phyloP scores from a whole-genome alignment of 2,329 filamentous ascomycete species.

The Neobulgaria alba region DNA sequence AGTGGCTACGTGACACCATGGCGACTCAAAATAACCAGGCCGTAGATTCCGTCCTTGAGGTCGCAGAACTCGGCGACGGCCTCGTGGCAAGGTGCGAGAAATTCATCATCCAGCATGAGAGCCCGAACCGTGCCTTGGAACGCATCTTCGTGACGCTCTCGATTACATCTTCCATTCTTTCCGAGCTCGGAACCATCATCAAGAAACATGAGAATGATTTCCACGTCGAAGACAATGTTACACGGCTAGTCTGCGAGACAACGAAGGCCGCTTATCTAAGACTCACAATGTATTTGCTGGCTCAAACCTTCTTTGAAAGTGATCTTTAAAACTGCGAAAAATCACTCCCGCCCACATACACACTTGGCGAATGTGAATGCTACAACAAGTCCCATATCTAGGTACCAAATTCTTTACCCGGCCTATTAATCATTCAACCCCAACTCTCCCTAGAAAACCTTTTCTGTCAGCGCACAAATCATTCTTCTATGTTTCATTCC shows the following conservation, averaged over 20 bases:
- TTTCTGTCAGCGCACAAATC: no score
- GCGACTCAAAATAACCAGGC: conserved; percentile 1
- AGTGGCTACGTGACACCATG: background rate
- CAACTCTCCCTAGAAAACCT: no score
- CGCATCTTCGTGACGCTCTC: conserved; percentile 11
- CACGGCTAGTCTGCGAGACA: conserved; percentile 3
- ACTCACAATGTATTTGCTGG: no score
- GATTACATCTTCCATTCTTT: conserved; percentile 7
- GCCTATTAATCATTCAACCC: no score
- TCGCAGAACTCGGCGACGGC: conserved; percentile 5
- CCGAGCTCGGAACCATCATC: conserved; percentile 10
- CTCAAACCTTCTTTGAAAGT: no score
- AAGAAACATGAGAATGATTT: conserved; percentile 11
- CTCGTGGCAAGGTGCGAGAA: conserved; percentile 7
- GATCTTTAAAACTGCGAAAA: no score
- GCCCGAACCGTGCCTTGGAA: conserved; percentile 8
- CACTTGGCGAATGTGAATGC: no score
- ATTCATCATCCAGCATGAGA: conserved; percentile 13
- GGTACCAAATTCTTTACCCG: no score
- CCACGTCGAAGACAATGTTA: conserved; percentile 8
- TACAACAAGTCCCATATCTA: no score
- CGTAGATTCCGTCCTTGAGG: conserved; percentile 9
- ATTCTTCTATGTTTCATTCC: no score
- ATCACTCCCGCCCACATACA: no score
- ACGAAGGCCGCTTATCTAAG: no score